These are phyloP conservation scores for Solanum chiquidenum DNA, from an alignment of 257 asterid genomes.

Conservation along the genomic window DNA sequence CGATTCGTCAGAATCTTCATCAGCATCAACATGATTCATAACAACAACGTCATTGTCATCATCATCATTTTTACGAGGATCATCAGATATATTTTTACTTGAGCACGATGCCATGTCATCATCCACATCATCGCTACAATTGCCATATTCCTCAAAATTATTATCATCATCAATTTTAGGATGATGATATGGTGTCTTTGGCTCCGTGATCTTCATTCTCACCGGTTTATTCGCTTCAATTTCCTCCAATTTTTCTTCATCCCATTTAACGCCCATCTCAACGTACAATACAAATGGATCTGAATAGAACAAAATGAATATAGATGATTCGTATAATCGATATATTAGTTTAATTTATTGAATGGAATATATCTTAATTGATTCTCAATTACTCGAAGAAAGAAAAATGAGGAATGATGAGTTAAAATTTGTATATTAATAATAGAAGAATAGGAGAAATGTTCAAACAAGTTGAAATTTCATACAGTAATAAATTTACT, in stretches of 20 bases:
- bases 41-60: not conserved
- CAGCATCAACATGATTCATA: not conserved
- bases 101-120: not conserved
- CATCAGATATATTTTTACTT: not conserved
- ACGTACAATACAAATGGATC: not conserved
- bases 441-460: not conserved
- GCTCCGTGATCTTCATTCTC: slow-evolving; percentile 61
- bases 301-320: not conserved
- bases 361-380: not conserved
- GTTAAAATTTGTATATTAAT: not conserved
- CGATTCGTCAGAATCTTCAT: not conserved
- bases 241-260: slow-evolving; percentile 52
- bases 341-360: not conserved
- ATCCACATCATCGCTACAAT: not conserved
- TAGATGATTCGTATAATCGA: not conserved
- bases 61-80: not conserved
- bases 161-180: slow-evolving; percentile 25
- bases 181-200: slow-evolving; percentile 64
- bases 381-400: not conserved
- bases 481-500: not conserved
- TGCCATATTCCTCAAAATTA: slow-evolving; percentile 14
- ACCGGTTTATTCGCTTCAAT: slow-evolving; percentile 62
- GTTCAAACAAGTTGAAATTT: not conserved
- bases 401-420: not conserved
- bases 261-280: slow-evolving; percentile 33